Percentiles rank a stretch among this genome's conserved stretches.
Conservation (phyloP, 2,329 filamentous ascomycete genomes). For the Phoma sp. region DNA sequence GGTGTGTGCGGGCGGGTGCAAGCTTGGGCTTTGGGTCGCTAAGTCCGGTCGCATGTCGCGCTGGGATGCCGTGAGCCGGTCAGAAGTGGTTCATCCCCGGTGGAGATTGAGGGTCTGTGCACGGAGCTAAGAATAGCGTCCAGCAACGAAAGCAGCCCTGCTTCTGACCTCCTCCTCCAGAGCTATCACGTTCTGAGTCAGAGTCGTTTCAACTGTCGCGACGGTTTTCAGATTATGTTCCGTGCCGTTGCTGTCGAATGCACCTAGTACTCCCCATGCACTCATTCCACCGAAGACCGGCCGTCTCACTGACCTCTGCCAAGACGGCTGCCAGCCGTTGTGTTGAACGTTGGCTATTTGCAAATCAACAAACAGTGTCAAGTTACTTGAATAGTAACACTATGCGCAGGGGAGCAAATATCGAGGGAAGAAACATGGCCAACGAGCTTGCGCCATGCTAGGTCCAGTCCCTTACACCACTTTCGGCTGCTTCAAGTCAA, state of each 20-base stretch:
- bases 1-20: slow-evolving; percentile 18
- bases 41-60: slow-evolving; percentile 21
- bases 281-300: slow-evolving; percentile 20
- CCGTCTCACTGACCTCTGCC: slow-evolving; percentile 14
- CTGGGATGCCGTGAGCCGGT: slow-evolving; percentile 22
- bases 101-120: slow-evolving; percentile 12
- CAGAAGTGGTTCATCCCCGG: slow-evolving; percentile 14
- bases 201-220: slow-evolving; percentile 15
- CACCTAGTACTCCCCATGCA: slow-evolving; percentile 11
- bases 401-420: slow-evolving; percentile 20
- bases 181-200: slow-evolving; percentile 14
- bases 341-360: slow-evolving; percentile 20
- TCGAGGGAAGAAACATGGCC: slow-evolving; percentile 32
- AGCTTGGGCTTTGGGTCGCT: slow-evolving; percentile 17
- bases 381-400: slow-evolving; percentile 9
- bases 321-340: slow-evolving; percentile 12
- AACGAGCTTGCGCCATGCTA: slow-evolving; percentile 18
- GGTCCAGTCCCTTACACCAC: background rate
- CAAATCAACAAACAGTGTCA: slow-evolving; percentile 18
- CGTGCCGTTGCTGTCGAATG: slow-evolving; percentile 10
- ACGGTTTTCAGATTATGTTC: slow-evolving; percentile 10
- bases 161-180: slow-evolving; percentile 14
- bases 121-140: slow-evolving; percentile 14
- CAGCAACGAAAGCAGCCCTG: slow-evolving; percentile 19
- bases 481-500: background rate